Conservation (phyloP, 2,329 filamentous ascomycete species). For the Fonsecaea multimorphosa region DNA sequence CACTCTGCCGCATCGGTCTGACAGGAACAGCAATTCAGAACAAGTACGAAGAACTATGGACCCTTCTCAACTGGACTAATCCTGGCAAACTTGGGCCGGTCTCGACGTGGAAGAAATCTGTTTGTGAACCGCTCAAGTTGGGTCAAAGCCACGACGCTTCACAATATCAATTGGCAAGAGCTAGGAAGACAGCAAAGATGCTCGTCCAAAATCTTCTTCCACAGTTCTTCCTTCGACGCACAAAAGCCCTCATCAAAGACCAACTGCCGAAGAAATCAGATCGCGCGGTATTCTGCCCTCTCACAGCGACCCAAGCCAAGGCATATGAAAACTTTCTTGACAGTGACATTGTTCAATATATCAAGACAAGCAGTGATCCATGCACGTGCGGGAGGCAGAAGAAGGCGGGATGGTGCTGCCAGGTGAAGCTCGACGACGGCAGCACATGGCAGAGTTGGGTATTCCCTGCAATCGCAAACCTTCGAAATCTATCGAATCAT, state of each 20-base stretch:
- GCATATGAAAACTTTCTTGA: conserved; percentile 85
- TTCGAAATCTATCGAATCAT: conserved; percentile 92
- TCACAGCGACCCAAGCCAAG: conserved; percentile 78
- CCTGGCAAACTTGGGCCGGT: conserved; percentile 73
- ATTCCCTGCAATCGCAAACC: conserved; percentile 80
- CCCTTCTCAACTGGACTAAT: conserved; percentile 93
- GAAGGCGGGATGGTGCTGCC: conserved; percentile 83
- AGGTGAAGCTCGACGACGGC: conserved; percentile 64
- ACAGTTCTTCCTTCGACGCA: conserved; percentile 85
- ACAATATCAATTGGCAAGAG: conserved; percentile 76
- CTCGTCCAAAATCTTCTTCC: conserved; percentile 87
- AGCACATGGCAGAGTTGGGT: conserved; percentile 74
- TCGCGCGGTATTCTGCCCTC: conserved; percentile 89
- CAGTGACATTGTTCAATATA: conserved; percentile 70
- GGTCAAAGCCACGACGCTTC: conserved; percentile 95
- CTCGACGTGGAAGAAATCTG: conserved; percentile 76
- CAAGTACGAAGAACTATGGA: conserved; percentile 97
- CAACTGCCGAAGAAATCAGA: conserved; percentile 96
- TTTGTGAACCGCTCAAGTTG: conserved; percentile 79
- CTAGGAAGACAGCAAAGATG: conserved; percentile 80
- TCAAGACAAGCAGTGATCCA: conserved; percentile 69
- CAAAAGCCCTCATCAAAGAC: conserved; percentile 89
- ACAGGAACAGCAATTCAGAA: conserved; percentile 98
- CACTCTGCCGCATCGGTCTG: conserved; percentile 87
- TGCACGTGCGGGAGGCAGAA: conserved; percentile 74